Evolutionary conservation across 331 rosid genomes (phyloP).

Genomic region (Stylosanthes scabra): DNA sequence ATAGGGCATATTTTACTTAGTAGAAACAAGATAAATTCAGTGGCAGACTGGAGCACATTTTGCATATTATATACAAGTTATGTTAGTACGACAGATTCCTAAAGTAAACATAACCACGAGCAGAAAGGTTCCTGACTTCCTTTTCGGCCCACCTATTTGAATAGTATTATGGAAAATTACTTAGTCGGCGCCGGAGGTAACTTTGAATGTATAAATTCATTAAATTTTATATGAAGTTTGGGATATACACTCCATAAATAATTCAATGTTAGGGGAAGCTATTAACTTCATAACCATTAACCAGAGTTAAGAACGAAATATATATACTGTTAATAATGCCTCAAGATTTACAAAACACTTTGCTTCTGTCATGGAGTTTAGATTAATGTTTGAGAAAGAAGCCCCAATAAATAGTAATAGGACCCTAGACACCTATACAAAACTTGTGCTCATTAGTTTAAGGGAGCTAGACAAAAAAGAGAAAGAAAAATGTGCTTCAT

Average conservation of each 20-base stretch:
- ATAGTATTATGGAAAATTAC: background rate
- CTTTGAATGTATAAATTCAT: no score
- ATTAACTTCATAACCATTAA: background rate
- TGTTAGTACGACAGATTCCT: background rate
- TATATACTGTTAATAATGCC: background rate
- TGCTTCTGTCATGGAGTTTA: background rate
- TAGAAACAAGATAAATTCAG: background rate
- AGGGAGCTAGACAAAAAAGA: no score
- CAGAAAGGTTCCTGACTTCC: background rate
- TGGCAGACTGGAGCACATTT: background rate
- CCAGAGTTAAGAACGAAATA: background rate
- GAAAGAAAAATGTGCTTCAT: background rate
- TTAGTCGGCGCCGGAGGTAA: background rate
- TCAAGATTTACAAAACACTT: conserved; percentile 28
- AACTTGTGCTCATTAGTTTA: background rate
- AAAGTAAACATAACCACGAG: background rate
- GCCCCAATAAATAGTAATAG: background rate
- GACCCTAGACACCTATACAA: conserved; percentile 26
- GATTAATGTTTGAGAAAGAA: conserved; percentile 6
- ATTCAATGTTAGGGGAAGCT: background rate
- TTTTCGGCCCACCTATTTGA: background rate
- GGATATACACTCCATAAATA: background rate
- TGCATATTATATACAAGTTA: no score
- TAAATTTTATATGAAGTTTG: background rate
- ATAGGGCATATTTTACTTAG: no score